Evolutionary conservation across 2,329 filamentous ascomycete species (phyloP).

Genomic region (Plectosphaerella plurivora): DNA sequence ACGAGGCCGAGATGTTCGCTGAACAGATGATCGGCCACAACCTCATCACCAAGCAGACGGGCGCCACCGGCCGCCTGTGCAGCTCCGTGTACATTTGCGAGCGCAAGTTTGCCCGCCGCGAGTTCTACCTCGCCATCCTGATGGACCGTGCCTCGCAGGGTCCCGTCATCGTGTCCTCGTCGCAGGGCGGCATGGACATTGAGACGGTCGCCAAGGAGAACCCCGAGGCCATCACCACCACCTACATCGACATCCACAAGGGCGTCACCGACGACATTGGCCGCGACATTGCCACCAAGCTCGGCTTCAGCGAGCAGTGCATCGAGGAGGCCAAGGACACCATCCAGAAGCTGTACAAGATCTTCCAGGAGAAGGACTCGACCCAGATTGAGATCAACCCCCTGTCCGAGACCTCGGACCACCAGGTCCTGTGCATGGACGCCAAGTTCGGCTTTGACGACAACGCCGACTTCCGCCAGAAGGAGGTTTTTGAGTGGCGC

Average conservation of each 20-base stretch:
- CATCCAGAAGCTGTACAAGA: constrained; percentile 98
- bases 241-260: constrained; percentile 85
- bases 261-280: constrained; percentile 97
- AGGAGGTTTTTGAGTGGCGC: constrained; percentile 92
- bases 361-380: constrained; percentile 97
- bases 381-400: constrained; percentile 99
- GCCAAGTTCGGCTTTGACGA: constrained; percentile 99
- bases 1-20: constrained; percentile 94
- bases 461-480: constrained; percentile 97
- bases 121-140: constrained; percentile 98
- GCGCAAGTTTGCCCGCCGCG: constrained; percentile 97
- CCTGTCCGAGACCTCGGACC: constrained; percentile 94
- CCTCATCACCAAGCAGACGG: constrained; percentile 99
- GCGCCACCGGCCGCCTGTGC: constrained; percentile 87
- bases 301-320: constrained; percentile 98
- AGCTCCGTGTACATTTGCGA: constrained; percentile 98
- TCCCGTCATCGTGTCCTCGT: constrained; percentile 95
- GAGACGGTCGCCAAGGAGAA: constrained; percentile 97
- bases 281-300: constrained; percentile 79
- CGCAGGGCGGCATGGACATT: constrained; percentile 98
- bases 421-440: constrained; percentile 98
- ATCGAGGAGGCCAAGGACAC: constrained; percentile 92
- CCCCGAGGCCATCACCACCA: constrained; percentile 93
- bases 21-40: constrained; percentile 99
- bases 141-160: constrained; percentile 93